Evolutionary conservation across 2,329 filamentous ascomycete species (phyloP).

Genomic region (Zymoseptoria pseudotritici): DNA sequence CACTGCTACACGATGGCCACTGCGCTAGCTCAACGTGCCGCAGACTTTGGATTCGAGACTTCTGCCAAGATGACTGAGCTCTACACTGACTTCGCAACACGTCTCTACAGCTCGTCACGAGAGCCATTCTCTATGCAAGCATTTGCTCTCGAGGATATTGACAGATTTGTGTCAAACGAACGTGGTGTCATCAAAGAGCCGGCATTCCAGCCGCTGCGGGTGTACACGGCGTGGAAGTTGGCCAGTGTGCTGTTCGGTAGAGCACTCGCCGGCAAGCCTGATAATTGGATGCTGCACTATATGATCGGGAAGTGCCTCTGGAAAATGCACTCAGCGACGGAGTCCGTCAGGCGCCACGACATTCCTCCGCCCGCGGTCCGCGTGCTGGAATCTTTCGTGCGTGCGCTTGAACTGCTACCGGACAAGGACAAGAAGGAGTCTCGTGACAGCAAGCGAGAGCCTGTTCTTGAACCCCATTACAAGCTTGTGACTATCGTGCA

Average conservation of each 20-base stretch:
- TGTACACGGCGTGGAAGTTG: constrained; percentile 58
- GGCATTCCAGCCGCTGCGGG: constrained; percentile 51
- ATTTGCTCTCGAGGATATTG: constrained; percentile 55
- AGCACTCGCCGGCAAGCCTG: constrained; percentile 51
- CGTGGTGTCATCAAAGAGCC: constrained; percentile 49
- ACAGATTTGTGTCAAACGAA: constrained; percentile 44
- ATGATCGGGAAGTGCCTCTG: constrained; percentile 65
- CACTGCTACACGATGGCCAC: constrained; percentile 69
- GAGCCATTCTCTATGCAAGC: constrained; percentile 62
- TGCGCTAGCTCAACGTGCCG: constrained; percentile 51
- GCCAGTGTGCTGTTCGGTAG: constrained; percentile 54
- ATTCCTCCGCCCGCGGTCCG: constrained; percentile 32
- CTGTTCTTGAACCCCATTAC: constrained; percentile 84
- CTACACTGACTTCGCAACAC: constrained; percentile 60
- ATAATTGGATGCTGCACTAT: constrained; percentile 60
- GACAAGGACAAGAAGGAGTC: constrained; percentile 38
- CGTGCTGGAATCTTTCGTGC: constrained; percentile 51
- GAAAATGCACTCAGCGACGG: constrained; percentile 54
- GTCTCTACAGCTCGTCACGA: constrained; percentile 61
- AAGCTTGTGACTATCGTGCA: constrained; percentile 76
- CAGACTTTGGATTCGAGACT: constrained; percentile 48
- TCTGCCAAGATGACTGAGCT: constrained; percentile 55
- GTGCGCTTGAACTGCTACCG: constrained; percentile 55
- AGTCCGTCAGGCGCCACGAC: constrained; percentile 13
- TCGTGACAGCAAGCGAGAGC: constrained; percentile 59